A percentile compares a stretch with the other conserved stretches of the same genome.
Evolutionary conservation across 805 yeast genomes (phyloP).

Genomic region (Starmerella apicola): DNA sequence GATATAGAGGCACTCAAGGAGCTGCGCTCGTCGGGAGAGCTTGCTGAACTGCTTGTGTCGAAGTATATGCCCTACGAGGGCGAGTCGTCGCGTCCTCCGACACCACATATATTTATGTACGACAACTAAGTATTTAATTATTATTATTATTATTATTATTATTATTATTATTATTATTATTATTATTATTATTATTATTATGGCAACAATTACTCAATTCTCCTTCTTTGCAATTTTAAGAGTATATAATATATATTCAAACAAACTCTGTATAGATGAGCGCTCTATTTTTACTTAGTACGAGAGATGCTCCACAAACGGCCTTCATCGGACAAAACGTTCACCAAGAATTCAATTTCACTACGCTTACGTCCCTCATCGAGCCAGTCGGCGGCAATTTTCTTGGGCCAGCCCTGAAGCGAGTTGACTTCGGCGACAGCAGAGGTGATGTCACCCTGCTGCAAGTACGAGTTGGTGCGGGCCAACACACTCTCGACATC

Average conservation of each 20-base stretch:
- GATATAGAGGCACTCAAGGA: conserved; percentile 11
- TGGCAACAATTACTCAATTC: too few relatives aligned
- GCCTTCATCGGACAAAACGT: conserved; percentile 31
- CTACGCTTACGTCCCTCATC: conserved; percentile 76
- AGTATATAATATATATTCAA: too few relatives aligned
- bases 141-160: too few relatives aligned
- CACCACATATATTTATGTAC: too few relatives aligned
- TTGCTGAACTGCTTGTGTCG: conserved; percentile 2
- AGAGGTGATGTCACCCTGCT: conserved; percentile 62
- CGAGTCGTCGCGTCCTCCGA: too few relatives aligned
- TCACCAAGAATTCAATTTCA: conserved; percentile 72
- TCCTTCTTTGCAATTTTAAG: too few relatives aligned
- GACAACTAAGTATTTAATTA: too few relatives aligned
- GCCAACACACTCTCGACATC: conserved; percentile 85
- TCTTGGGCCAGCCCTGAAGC: conserved; percentile 87
- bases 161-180: too few relatives aligned
- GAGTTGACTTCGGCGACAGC: conserved; percentile 89
- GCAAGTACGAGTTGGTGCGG: conserved; percentile 63
- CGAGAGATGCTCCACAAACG: conserved; percentile 18
- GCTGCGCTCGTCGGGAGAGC: conserved; percentile 3
- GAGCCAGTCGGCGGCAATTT: conserved; percentile 85
- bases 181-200: too few relatives aligned
- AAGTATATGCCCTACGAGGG: too few relatives aligned
- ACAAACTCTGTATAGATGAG: too few relatives aligned
- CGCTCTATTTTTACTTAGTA: conserved; percentile 5